Evolutionary conservation across 192 early-diverging fungal genomes (phyloP), one percentile per base, ranked within the genome.

Genomic region (Coemansia sp.): DNA sequence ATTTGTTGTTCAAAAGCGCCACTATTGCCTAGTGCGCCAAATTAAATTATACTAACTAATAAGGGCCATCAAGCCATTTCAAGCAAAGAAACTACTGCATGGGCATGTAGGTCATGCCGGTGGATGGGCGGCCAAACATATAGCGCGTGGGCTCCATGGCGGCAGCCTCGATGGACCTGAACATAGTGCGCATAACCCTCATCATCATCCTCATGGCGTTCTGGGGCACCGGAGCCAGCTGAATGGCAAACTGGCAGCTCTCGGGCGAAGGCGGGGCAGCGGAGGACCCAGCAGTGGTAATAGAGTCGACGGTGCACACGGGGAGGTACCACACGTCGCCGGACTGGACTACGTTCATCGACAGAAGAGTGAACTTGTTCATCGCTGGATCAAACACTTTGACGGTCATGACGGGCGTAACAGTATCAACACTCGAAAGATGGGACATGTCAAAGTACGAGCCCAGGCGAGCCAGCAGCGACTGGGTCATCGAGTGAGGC

Each of bases 301-400:
- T 68, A 6, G 29, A 56, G 14, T 62, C 61, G 19, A 57, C 31
- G 0, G 64, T 40, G 41, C 71, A 73, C 16, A 67, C 71, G 6
- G 71, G 71, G 8, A 73, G 34, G 34, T 68, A 74, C 53, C 59
- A 68, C 14, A 48, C 34, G 56, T 59, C 62, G 35, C 66, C 72
- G 7, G 59, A 63, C 64, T 67, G 64, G 50, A 67, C 34, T 0
- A 67, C 60, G 17, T 41, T 44, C 27, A 34, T 21, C 10, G 71
- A 57, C 37, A 73, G 37, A 34, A 36, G 24, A 11, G 50, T 62
- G 41, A 73, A 67, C 60, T 67, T 73, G 48, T 53, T 29, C 11
- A 39, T 54, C 19, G 40, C 27, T 0, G 71, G 71, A 13, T 73
- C 71, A n/a, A 64, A 73, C 6, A 73, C 59, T 6, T 41, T 37